Conservation (phyloP, 352 stramenopile species). For the Phytopythium litorale region DNA sequence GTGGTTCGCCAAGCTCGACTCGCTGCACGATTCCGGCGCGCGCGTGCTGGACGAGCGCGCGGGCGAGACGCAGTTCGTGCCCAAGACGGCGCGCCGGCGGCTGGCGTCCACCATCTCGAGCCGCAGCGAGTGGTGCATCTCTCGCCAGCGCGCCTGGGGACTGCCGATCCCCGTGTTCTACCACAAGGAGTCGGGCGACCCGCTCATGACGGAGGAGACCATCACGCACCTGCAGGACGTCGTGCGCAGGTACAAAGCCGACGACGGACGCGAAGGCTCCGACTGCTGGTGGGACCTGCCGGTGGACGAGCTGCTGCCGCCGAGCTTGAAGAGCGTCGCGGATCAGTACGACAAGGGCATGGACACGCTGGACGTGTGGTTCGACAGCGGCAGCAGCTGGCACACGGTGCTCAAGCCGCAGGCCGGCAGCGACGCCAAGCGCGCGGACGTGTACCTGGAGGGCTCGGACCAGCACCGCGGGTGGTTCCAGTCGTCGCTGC, state of each 20-base stretch:
- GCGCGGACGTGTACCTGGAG: slow-evolving; percentile 97
- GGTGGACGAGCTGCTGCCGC: slow-evolving; percentile 61
- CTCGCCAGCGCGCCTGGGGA: slow-evolving; percentile 96
- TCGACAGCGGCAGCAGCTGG: slow-evolving; percentile 93
- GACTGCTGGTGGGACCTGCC: slow-evolving; percentile 96
- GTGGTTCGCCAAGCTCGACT: slow-evolving; percentile 97
- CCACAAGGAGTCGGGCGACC: slow-evolving; percentile 84
- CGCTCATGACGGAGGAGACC: slow-evolving; percentile 91
- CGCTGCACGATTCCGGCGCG: slow-evolving; percentile 83
- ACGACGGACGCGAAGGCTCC: slow-evolving; percentile 82
- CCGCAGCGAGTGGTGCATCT: slow-evolving; percentile 98
- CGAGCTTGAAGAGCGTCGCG: slow-evolving; percentile 54
- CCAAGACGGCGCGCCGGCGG: slow-evolving; percentile 73
- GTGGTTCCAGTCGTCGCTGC: slow-evolving; percentile 98
- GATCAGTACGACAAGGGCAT: slow-evolving; percentile 93
- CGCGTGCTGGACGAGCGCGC: slow-evolving; percentile 62
- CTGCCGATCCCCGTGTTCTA: slow-evolving; percentile 99
- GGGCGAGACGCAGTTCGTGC: slow-evolving; percentile 80
- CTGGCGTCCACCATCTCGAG: slow-evolving; percentile 85
- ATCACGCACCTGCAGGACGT: slow-evolving; percentile 81
- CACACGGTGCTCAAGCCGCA: slow-evolving; percentile 49
- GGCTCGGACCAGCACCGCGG: slow-evolving; percentile 97
- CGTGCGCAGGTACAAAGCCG: slow-evolving; percentile 38
- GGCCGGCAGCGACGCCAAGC: slow-evolving; percentile 58
- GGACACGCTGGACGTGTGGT: slow-evolving; percentile 99